A percentile compares a stretch with the other conserved stretches of the same genome.
These are phyloP conservation scores for Talaromyces sp. DNA, from an alignment of 2,329 filamentous ascomycete genomes.

Conservation along the genomic window DNA sequence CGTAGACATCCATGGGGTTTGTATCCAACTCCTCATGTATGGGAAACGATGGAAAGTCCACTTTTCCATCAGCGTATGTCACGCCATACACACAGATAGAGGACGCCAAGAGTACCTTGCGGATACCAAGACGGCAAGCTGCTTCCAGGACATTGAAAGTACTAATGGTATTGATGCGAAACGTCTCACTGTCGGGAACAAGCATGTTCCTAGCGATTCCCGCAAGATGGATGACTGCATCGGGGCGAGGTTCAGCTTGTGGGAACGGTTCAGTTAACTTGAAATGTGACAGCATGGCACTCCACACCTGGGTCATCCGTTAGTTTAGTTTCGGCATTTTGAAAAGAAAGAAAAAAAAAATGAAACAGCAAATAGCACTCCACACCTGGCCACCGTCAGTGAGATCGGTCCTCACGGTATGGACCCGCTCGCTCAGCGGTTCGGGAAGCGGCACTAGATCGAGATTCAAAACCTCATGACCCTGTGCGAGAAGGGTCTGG, in stretches of 20 bases:
- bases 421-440: slow-evolving; percentile 42
- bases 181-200: slow-evolving; percentile 59
- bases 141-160: slow-evolving; percentile 63
- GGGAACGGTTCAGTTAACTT: slow-evolving; percentile 45
- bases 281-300: slow-evolving; percentile 56
- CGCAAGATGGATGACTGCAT: slow-evolving; percentile 61
- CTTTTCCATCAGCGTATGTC: slow-evolving; percentile 57
- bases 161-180: slow-evolving; percentile 52
- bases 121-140: slow-evolving; percentile 58
- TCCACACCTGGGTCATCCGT: slow-evolving; percentile 57
- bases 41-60: slow-evolving; percentile 56
- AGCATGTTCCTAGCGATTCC: slow-evolving; percentile 59
- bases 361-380: slow-evolving; percentile 55
- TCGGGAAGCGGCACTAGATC: slow-evolving; percentile 47
- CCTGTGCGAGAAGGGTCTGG: slow-evolving; percentile 48
- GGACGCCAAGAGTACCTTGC: slow-evolving; percentile 59
- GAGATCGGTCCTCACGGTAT: slow-evolving; percentile 55
- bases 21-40: slow-evolving; percentile 57
- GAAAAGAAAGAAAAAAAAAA: no score
- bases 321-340: no score
- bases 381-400: slow-evolving; percentile 55
- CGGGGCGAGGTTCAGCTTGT: slow-evolving; percentile 42
- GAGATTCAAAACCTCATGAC: slow-evolving; percentile 55
- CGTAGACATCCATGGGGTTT: slow-evolving; percentile 61
- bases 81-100: slow-evolving; percentile 61